A percentile compares a stretch with the other conserved stretches of the same genome.
Evolutionary conservation across 768 basidiomycete species (phyloP).

Genomic region (Tubosaeta brunneosetosa): DNA sequence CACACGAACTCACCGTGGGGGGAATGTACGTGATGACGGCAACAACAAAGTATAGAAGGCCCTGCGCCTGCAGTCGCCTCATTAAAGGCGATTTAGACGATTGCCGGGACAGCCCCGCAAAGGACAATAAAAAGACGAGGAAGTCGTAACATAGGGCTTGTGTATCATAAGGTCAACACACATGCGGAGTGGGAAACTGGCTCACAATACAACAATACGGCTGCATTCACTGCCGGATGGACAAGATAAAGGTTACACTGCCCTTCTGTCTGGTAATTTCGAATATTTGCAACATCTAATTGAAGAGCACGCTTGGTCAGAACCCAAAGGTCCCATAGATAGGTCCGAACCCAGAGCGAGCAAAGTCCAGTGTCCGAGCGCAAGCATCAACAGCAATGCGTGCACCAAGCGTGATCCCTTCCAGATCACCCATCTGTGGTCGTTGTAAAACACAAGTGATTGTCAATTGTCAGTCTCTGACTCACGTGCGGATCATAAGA

Average conservation of each 20-base stretch:
- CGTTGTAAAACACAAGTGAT: not conserved
- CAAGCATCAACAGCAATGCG: slow-evolving; percentile 4
- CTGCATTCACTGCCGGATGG: slow-evolving; percentile 1
- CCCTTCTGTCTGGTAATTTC: not conserved
- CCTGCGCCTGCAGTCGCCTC: slow-evolving; percentile 17
- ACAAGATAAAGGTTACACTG: not conserved
- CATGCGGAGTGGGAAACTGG: not conserved
- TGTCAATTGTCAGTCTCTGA: not conserved
- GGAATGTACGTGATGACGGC: slow-evolving; percentile 14
- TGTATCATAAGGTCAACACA: not conserved
- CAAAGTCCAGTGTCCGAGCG: slow-evolving; percentile 22
- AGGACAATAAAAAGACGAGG: slow-evolving; percentile 16
- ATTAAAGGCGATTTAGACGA: slow-evolving; percentile 13
- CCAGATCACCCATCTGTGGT: slow-evolving; percentile 27
- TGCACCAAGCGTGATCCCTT: slow-evolving; percentile 15
- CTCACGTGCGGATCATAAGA: slow-evolving; percentile 29
- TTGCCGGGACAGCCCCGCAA: slow-evolving; percentile 13
- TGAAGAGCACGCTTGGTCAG: not conserved
- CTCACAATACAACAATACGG: slow-evolving; percentile 20
- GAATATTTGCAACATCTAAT: slow-evolving; percentile 15
- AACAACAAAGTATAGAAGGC: slow-evolving; percentile 19
- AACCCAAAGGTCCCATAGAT: not conserved
- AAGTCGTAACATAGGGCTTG: slow-evolving; percentile 23
- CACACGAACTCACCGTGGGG: slow-evolving; percentile 2
- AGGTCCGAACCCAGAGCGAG: slow-evolving; percentile 11